Evolutionary conservation across 2,329 filamentous ascomycete species (phyloP).

Genomic region (Dothiorella sarmentorum): DNA sequence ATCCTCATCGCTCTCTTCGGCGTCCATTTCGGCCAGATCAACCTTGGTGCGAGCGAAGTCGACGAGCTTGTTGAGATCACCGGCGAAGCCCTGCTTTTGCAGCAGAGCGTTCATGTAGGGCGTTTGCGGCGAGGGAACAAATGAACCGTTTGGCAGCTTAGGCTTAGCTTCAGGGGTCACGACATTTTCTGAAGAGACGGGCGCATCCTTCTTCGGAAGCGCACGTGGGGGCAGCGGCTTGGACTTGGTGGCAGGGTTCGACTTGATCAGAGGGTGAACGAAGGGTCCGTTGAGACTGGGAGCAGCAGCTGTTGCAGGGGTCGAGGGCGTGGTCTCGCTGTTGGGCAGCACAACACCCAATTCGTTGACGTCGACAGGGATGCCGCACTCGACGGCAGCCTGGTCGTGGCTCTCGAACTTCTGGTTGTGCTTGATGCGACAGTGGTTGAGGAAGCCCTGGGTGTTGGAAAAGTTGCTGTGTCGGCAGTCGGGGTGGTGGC

Average conservation of each 20-base stretch:
- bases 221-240: constrained; percentile 17
- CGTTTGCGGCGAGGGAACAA: constrained; percentile 38
- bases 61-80: constrained; percentile 37
- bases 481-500: constrained; percentile 66
- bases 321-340: constrained; percentile 24
- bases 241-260: constrained; percentile 9
- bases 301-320: constrained; percentile 10
- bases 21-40: constrained; percentile 34
- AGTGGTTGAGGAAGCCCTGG: constrained; percentile 99
- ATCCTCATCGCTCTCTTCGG: constrained; percentile 33
- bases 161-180: constrained; percentile 1
- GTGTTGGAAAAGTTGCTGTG: constrained; percentile 92
- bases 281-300: constrained; percentile 27
- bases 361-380: constrained; percentile 71
- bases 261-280: constrained; percentile 33
- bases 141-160: constrained; percentile 22
- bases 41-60: constrained; percentile 36
- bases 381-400: constrained; percentile 82
- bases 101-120: constrained; percentile 42
- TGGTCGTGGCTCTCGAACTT: constrained; percentile 96
- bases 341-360: constrained; percentile 22
- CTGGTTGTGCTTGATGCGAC: constrained; percentile 87
- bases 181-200: neutral
- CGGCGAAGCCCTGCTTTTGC: constrained; percentile 41
- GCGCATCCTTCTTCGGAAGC: constrained; percentile 8